Evolutionary conservation across 2,329 filamentous ascomycete genomes (phyloP), one percentile per base, ranked within the genome.

Genomic region (Penicillium sp.): DNA sequence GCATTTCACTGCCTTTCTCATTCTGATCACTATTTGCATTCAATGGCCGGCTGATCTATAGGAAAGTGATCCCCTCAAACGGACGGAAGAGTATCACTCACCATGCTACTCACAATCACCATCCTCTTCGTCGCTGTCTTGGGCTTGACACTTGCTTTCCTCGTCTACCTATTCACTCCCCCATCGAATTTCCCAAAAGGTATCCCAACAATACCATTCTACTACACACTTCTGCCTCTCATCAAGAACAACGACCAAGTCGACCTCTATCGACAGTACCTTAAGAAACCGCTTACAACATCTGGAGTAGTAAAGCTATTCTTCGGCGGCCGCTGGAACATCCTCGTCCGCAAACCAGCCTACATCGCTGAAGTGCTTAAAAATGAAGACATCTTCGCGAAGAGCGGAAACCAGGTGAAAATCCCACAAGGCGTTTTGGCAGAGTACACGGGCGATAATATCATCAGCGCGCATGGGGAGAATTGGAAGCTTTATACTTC

Each of bases 151-250:
- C 8, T 48, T 15, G 23, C 41, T 26, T 26, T 49, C 15, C 54
- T 56, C 17, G 26, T n/a, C n/a, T 48, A 55, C 52, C 19, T 38
- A n/a, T 55, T 44, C 41, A 38, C 41, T 17, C 35, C 52, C 17
- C 52, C 52, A 23, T 21, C 31, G n/a, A 17, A 13, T 7, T 45
- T 44, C 11, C 52, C 52, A 4, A 44, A 44, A 6, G 23, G 23
- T 6, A 13, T 56, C n/a, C 54, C 54, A 21, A 11, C n/a, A 8
- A 38, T 56, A 17, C 54, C 54, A 17, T 17, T 56, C 41, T 56
- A 35, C n/a, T 15, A 19, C 26, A 48, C 9, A 41, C 44, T 56
- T 2, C 44, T 48, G 23, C 13, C 54, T 1, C 7, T 30, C 31
- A 15, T n/a, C 23, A 13, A 29, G 11, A n/a, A 41, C 23, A 38